These are phyloP conservation scores for Tillandsia fasciculata DNA, from an alignment of 176 grass and related monocot species.

Conservation along the genomic window DNA sequence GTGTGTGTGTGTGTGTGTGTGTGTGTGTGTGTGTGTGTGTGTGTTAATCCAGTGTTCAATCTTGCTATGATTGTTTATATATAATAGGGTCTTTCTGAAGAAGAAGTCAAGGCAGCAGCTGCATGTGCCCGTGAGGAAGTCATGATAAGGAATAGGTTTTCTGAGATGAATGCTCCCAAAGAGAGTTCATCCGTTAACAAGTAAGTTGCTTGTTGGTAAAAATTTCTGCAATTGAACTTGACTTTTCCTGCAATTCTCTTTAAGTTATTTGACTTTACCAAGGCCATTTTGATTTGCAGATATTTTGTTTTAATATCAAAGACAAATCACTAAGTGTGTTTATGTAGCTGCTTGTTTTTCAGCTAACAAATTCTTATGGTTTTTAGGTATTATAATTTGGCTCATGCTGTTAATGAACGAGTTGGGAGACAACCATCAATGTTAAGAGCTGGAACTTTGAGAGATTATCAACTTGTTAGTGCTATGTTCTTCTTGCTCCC, in stretches of 20 bases:
- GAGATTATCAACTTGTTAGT: slow-evolving; percentile 93
- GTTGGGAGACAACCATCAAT: slow-evolving; percentile 88
- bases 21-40: neutral
- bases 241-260: neutral
- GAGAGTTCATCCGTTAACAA: slow-evolving; percentile 83
- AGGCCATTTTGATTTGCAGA: neutral
- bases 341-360: slow-evolving; percentile 4
- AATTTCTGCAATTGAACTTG: neutral
- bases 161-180: slow-evolving; percentile 97
- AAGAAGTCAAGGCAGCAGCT: slow-evolving; percentile 89
- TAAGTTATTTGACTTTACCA: neutral
- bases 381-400: slow-evolving; percentile 88
- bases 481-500: neutral
- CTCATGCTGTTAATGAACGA: slow-evolving; percentile 93
- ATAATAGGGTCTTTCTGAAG: slow-evolving; percentile 80
- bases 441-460: slow-evolving; percentile 76
- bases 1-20: slow-evolving; percentile 1
- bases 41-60: neutral
- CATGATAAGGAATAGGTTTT: slow-evolving; percentile 96
- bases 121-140: slow-evolving; percentile 93
- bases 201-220: slow-evolving; percentile 32
- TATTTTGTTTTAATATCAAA: neutral
- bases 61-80: slow-evolving; percentile 5
- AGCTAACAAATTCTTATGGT: neutral
- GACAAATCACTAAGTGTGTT: neutral